These are phyloP conservation scores for Monosporascus sp. DNA, from an alignment of 2,329 filamentous ascomycete genomes.

Conservation along the genomic window DNA sequence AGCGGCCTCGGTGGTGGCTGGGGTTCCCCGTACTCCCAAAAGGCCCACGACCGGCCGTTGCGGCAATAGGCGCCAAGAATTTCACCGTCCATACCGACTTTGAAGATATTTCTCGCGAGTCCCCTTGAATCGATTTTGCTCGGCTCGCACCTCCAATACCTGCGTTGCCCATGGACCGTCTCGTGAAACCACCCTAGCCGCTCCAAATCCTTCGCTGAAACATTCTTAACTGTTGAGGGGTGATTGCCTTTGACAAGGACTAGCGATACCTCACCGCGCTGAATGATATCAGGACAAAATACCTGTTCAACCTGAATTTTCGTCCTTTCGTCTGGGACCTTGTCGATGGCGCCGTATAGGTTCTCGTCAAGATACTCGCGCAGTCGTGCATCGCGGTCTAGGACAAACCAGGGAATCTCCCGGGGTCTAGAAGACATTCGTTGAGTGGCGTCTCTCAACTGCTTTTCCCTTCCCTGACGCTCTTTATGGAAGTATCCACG, in stretches of 20 bases:
- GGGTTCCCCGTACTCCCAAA: not conserved
- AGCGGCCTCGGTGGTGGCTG: too few species aligned
- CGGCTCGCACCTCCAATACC: not conserved
- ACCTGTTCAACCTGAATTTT: not conserved
- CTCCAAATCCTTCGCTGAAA: not conserved
- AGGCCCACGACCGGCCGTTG: not conserved
- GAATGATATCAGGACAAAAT: not conserved
- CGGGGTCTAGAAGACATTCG: not conserved
- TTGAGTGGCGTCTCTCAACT: not conserved
- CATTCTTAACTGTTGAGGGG: not conserved
- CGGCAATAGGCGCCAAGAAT: not conserved
- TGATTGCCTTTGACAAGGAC: not conserved
- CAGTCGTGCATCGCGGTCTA: not conserved
- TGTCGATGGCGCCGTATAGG: not conserved
- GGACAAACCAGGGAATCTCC: not conserved
- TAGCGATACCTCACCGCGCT: not conserved
- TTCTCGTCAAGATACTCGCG: not conserved
- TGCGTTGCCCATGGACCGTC: not conserved
- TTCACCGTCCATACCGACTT: not conserved
- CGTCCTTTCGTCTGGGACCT: not conserved
- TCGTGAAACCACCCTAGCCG: not conserved
- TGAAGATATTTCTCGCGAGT: not conserved
- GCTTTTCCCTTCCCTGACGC: not conserved
- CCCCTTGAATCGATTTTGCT: not conserved
- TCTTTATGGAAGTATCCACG: not conserved